Evolutionary conservation across 768 basidiomycete species (phyloP), one percentile per base, ranked within the genome.

Genomic region (Lentinula aciculospora): DNA sequence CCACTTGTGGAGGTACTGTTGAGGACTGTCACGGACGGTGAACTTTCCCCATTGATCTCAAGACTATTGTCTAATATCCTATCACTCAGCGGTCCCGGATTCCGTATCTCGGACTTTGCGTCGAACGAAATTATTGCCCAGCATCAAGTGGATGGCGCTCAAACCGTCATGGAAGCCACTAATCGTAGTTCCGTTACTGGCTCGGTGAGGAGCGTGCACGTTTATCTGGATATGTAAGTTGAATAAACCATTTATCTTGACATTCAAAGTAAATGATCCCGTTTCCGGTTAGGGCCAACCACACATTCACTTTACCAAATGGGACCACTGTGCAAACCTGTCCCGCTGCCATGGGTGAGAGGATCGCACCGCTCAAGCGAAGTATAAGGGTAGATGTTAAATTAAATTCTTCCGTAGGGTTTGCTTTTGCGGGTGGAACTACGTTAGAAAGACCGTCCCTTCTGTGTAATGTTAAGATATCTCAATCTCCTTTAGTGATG

Each of bases 341-440:
- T 65, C 87, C 88, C n/a, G 76, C 89, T 60, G 90, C 88, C 47
- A 73, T 90, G 70, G 90, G 88, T 88, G 59, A 58, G 80, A 65
- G 23, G 6, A 19, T n/a, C 9, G 9, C 46, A 28, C 37, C 31
- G 25, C 23, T 34, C 37, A n/a, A n/a, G n/a, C n/a, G n/a, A 17
- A 31, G 12, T 15, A 9, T 10, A 9, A 9, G 12, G 9, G 28
- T 10, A 44, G 10, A 29, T 40, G 29, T 46, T 21, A 15, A 23
- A 40, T 3, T 19, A 34, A 12, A 28, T 6, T 13, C 25, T 37
- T 25, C 56, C 12, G n/a, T 28, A 89, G 88, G 89, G 10, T 90
- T 76, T 67, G 76, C 81, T 0, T 92, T 92, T 62, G 89, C 88
- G 15, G 89, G 87, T 47, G 89, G 89, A 67, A 91, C 88, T 28